Base-by-base conservation (phyloP, 768 basidiomycete species). In the Coprinopsis cinerea region DNA sequence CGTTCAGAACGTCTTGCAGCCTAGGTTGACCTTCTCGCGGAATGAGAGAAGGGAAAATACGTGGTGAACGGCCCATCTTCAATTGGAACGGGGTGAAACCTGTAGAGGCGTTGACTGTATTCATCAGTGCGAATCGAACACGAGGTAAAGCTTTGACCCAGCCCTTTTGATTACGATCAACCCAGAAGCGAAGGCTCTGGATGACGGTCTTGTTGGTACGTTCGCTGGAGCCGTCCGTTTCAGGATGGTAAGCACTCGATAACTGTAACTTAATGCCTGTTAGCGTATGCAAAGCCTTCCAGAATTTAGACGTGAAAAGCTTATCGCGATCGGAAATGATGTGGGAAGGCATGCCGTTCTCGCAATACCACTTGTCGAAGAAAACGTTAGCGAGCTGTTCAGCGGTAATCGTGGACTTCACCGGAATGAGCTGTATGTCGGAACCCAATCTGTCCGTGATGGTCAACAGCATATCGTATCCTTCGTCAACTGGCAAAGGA, bases 211-310 rank as follows among this genome's bases (percentile, higher is more conserved):
- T 66, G 54, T 72, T 71, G 0, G 61, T 63, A 0, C 59, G 47
- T 50, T 75, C 65, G 20, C 62, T 68, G 1, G 57, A 27, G 0
- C 72, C 70, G 49, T 74, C 66, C 0, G 68, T 72, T 42, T 75
- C 58, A 0, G 68, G 71, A 28, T 75, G 72, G 36, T 62, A 72
- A 0, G 68, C 46, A 0, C 66, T 66, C 0, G 70, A 72, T 53
- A 74, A 57, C 22, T 61, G 60, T 0, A 69, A 47, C 3, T 62
- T 55, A 0, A 67, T 53, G 0, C 69, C 64, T 2, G 67, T 62
- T 0, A 64, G 52, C 5, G 45, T 42, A 42, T 60, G 51, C 0
- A 71, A 52, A 5, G 56, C 46, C 20, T 32, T 49, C 72, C 73
- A 75, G 40, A 74, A 64, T 1, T 43, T 20, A 0, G 56, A 60